A percentile compares a stretch with the other conserved stretches of the same genome.
Conservation (phyloP, 176 grass and related monocot species). For the Sorghum bicolor region DNA sequence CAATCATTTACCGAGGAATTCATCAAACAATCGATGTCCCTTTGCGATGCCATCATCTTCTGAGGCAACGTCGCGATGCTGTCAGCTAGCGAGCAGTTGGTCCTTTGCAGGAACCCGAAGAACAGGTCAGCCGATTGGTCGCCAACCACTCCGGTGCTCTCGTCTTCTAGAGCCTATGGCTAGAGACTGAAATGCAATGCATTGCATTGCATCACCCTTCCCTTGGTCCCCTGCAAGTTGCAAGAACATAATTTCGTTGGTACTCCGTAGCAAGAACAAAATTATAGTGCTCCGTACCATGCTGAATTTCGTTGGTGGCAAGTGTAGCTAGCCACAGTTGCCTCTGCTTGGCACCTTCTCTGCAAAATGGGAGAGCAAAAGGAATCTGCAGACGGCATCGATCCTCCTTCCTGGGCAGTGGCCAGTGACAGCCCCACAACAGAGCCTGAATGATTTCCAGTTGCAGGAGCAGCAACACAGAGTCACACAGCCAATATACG, state of each 20-base stretch:
- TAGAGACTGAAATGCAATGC: not conserved
- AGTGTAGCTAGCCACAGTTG: not conserved
- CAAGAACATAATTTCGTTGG: not conserved
- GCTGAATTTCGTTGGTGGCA: not conserved
- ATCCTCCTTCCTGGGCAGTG: not conserved
- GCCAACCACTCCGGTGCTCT: constrained; percentile 6
- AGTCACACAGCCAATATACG: not conserved
- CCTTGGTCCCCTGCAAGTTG: not conserved
- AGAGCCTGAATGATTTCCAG: constrained; percentile 17
- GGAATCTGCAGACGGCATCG: not conserved
- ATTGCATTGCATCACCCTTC: not conserved
- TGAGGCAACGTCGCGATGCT: not conserved
- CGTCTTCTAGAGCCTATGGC: not conserved
- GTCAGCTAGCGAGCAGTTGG: not conserved
- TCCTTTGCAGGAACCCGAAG: not conserved
- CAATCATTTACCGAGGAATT: not conserved
- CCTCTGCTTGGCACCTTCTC: not conserved
- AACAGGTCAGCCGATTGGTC: not conserved
- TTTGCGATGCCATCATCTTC: not conserved
- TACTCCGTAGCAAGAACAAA: not conserved
- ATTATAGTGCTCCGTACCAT: not conserved
- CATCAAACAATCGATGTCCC: not conserved
- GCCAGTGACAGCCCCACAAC: not conserved
- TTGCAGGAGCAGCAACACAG: constrained; percentile 23
- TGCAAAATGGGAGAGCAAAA: not conserved